Evolutionary conservation across 306 rosid species (phyloP).

Genomic region (Pueraria montana): DNA sequence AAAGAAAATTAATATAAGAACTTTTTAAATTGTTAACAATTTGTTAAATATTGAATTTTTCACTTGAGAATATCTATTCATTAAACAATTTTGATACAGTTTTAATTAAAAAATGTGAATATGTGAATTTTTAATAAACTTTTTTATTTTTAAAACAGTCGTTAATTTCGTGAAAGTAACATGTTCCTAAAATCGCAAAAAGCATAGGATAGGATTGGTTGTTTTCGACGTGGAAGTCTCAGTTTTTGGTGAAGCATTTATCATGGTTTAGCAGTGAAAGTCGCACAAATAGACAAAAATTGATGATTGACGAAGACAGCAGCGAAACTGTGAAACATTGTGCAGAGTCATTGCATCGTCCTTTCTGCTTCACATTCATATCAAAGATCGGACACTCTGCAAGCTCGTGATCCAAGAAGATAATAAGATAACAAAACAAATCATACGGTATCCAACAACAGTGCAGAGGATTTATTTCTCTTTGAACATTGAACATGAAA

Average conservation of each 20-base stretch:
- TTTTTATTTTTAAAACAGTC: not conserved
- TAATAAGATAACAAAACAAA: not conserved
- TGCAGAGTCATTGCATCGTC: not conserved
- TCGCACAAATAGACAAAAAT: not conserved
- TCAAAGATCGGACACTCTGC: not conserved
- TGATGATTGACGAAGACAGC: not conserved
- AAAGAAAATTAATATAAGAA: too few relatives aligned
- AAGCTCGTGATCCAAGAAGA: conserved; percentile 4
- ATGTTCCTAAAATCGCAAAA: too few relatives aligned
- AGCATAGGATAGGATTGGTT: too few relatives aligned
- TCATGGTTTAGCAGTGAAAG: not conserved
- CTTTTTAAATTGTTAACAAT: too few relatives aligned
- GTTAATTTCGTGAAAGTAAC: too few relatives aligned
- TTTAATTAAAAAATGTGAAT: too few relatives aligned
- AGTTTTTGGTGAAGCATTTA: not conserved
- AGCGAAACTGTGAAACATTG: not conserved
- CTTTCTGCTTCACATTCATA: conserved; percentile 4
- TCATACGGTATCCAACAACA: not conserved
- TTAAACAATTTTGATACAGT: too few relatives aligned
- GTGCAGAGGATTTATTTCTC: not conserved
- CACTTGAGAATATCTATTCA: too few relatives aligned
- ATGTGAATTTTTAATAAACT: too few relatives aligned
- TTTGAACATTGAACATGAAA: not conserved
- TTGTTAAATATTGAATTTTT: too few relatives aligned
- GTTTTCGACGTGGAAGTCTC: not conserved